Evolutionary conservation across 768 basidiomycete genomes (phyloP), one percentile per base, ranked within the genome.

Genomic region (Tulasnella calospora): DNA sequence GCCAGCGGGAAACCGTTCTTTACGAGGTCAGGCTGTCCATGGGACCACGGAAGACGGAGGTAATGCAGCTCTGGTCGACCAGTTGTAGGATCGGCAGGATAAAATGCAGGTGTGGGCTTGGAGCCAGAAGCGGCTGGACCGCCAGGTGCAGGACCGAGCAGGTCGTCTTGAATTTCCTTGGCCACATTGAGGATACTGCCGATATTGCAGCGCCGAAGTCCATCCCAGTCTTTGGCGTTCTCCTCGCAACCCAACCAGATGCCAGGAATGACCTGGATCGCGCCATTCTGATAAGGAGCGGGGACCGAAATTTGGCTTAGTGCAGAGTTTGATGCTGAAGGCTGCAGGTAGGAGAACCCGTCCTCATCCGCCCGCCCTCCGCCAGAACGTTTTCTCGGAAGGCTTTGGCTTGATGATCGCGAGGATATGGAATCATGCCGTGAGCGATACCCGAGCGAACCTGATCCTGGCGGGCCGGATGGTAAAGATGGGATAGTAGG

Each of bases 201-300:
- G 82, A 96, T 95, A 51, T 91, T 89, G 44, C 90, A 89, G 74
- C 92, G 88, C 33, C 89, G 82, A 78, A 96, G 90, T 36, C 87
- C 86, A 57, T 86, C 86, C 91, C 92, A 94, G 84, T 96, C 92
- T 78, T 91, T 89, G 67, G 93, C 94, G 81, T 96, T 96, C 84
- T 95, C 94, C 84, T 96, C 94, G 77, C 93, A 93, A 80, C 95
- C 96, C 13, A 97, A 89, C 91, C 92, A 97, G 78, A 97, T 87
- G 73, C 91, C 90, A 3, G 95, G 95, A 70, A 96, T 87, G 82
- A 98, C 87, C 84, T 96, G 92, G 19, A 92, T 85, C 69, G 95
- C 96, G 21, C 95, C 95, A 81, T 92, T 88, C 5, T 87, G 82
- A 83, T 98, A 98, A 8, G 95, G 93, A 23, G 79, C 79, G 21